Base-by-base conservation (phyloP, 2,329 filamentous ascomycete genomes). In the Pseudogymnoascus sp. region DNA sequence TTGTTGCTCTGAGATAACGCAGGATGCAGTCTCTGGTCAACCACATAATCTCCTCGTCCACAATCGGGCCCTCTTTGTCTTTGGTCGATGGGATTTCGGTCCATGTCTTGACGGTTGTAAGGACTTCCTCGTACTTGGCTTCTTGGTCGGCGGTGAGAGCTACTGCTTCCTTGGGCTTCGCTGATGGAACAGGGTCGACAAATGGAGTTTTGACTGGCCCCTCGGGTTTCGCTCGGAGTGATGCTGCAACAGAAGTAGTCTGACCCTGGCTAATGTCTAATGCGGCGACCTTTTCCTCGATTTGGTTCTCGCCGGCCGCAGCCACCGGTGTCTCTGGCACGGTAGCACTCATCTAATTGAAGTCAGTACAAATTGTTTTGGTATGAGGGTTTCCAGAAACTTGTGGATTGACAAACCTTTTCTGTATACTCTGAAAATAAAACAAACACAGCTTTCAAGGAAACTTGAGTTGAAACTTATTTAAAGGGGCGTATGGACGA, bases 11-110 rank as follows among this genome's bases (percentile, higher is more conserved):
- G 31, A 99, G 86, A 75, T 96, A 99, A 69, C 95, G 89, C 42
- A 97, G 82, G 14, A 99, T 82, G 73, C 93, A 97, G 75, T 99
- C 95, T 68, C 87, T 86, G 11, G 93, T 96, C 69, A 99, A 83
- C 86, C 91, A 99, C 78, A 95, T 86, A 72, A 86, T 88, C 77
- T 99, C 95, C 61, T 80, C 78, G 64, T 96, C 91, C 61, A 85
- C 86, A 64, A 97, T 77, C 1, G 90, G 86, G 2, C 84, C 84
- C 7, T 74, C 81, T 66, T 79, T 78, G 63, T 78, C 79, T 66
- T 84, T 80, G 18, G 86, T 85, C 42, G 83, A 84, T 36, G 85
- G 86, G 26, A 96, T 77, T 8, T 86, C 85, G 11, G 83, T 85
- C 89, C 92, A 96, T 69, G 79, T 77, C 67, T 83, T 86, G 51